Evolutionary conservation across 208 protist species (phyloP).

Genomic region (Leishmania turanica): DNA sequence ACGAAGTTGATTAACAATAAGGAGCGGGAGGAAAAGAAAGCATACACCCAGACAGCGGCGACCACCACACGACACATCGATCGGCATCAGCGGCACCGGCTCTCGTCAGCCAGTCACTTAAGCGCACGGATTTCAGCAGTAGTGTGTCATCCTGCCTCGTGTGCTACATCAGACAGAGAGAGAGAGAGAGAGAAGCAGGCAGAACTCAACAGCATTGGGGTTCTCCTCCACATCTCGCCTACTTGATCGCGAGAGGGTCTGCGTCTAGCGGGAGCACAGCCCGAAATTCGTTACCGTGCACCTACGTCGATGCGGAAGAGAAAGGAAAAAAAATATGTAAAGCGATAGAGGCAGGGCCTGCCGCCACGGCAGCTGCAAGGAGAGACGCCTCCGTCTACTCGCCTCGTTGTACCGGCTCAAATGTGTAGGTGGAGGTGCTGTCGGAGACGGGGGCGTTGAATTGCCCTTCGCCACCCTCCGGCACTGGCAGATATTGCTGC

Average conservation of each 20-base stretch:
- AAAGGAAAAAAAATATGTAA: background rate
- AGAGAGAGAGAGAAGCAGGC: background rate
- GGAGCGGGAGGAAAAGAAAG: background rate
- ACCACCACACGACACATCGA: background rate
- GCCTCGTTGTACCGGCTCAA: background rate
- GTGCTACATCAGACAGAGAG: background rate
- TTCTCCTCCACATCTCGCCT: background rate
- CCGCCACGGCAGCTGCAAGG: background rate
- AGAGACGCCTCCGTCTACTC: background rate
- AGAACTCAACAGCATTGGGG: background rate
- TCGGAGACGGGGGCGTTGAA: background rate
- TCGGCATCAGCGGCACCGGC: background rate
- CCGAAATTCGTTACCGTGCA: background rate
- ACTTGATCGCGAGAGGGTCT: background rate
- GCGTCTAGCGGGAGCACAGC: background rate
- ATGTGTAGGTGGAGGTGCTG: background rate
- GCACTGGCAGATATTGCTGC: conserved; percentile 7
- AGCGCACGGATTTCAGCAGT: background rate
- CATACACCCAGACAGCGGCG: background rate
- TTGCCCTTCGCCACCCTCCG: background rate
- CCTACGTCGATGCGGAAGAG: background rate
- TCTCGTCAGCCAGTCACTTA: background rate
- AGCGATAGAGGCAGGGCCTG: background rate
- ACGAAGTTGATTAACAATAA: background rate
- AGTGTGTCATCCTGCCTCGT: background rate